These are phyloP conservation scores for Lichtheimia ornata DNA, from an alignment of 371 early-diverging fungal species.

Conservation along the genomic window DNA sequence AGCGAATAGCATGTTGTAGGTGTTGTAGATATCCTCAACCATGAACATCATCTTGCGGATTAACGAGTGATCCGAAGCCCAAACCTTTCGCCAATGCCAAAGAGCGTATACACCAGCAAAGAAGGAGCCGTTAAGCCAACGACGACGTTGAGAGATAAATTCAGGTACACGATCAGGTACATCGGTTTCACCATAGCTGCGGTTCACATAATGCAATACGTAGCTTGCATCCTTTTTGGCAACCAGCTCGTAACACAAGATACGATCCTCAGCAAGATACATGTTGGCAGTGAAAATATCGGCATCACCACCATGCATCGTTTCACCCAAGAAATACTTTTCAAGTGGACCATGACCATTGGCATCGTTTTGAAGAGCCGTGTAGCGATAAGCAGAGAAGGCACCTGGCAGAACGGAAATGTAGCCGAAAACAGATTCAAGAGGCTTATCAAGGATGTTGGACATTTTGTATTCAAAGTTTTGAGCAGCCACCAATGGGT, in stretches of 20 bases:
- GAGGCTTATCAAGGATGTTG: constrained; percentile 96
- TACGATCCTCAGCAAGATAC: constrained; percentile 86
- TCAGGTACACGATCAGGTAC: constrained; percentile 85
- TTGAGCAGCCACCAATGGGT: constrained; percentile 89
- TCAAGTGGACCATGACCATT: constrained; percentile 77
- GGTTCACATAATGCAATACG: constrained; percentile 67
- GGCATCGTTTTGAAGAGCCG: constrained; percentile 77
- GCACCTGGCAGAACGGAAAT: constrained; percentile 96
- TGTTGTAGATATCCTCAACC: constrained; percentile 73
- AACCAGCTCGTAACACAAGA: constrained; percentile 87
- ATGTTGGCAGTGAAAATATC: constrained; percentile 76
- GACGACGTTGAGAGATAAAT: constrained; percentile 89
- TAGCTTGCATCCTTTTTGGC: constrained; percentile 74
- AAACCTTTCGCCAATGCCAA: constrained; percentile 77
- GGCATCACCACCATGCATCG: constrained; percentile 74
- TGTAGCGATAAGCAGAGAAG: constrained; percentile 95
- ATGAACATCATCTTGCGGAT: constrained; percentile 65
- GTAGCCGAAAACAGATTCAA: constrained; percentile 96
- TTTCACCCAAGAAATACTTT: constrained; percentile 93
- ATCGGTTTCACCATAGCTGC: constrained; percentile 84
- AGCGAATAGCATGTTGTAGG: constrained; percentile 70
- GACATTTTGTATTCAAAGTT: constrained; percentile 97
- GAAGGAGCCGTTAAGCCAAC: constrained; percentile 96
- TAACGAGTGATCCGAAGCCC: constrained; percentile 68
- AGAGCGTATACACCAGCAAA: constrained; percentile 91